Conservation (phyloP, 805 yeast genomes). For the Starmerella scarabaei region DNA sequence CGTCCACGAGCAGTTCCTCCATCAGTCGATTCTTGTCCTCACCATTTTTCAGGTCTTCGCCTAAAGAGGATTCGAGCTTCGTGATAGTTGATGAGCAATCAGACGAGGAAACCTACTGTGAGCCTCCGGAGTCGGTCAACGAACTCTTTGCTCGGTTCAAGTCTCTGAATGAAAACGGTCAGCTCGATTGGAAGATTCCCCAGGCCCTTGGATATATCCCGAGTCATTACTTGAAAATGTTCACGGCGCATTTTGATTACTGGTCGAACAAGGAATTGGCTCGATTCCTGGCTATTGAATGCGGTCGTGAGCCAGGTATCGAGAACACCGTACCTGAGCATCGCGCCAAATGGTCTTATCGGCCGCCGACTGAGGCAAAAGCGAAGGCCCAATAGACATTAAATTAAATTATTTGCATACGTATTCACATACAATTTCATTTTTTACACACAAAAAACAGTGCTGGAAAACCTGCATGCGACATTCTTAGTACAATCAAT, state of each 20-base stretch:
- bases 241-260: slow-evolving; percentile 81
- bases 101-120: background rate
- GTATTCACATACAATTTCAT: too few relatives aligned
- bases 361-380: background rate
- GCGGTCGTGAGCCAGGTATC: slow-evolving; percentile 25
- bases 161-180: slow-evolving; percentile 56
- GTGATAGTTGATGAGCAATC: background rate
- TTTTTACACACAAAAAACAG: too few relatives aligned
- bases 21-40: background rate
- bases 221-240: slow-evolving; percentile 63
- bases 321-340: slow-evolving; percentile 21
- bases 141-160: slow-evolving; percentile 18
- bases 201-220: slow-evolving; percentile 46
- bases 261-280: slow-evolving; percentile 81
- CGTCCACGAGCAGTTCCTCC: slow-evolving; percentile 1
- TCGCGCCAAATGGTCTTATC: slow-evolving; percentile 13
- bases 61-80: background rate
- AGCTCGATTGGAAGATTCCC: slow-evolving; percentile 64
- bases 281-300: slow-evolving; percentile 35
- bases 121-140: slow-evolving; percentile 5
- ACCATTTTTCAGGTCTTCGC: slow-evolving; percentile 1
- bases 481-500: too few relatives aligned
- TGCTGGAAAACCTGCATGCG: too few relatives aligned
- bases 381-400: too few relatives aligned
- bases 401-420: too few relatives aligned